Evolutionary conservation across 2,329 filamentous ascomycete species (phyloP), one percentile per base, ranked within the genome.

Genomic region (Stachybotrys chartarum): DNA sequence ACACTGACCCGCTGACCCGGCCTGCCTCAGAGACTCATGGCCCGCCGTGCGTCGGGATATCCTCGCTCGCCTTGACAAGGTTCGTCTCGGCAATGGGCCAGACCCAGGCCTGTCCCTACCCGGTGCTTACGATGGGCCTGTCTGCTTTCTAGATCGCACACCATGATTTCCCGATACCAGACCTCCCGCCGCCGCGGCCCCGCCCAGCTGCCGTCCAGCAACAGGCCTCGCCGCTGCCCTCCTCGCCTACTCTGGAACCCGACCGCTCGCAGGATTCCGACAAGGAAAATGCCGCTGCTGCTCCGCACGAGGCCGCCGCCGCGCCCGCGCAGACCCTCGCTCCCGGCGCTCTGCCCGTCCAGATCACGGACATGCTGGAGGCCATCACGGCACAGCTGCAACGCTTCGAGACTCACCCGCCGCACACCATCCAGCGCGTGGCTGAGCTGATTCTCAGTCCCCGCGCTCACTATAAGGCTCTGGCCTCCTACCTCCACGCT

Each of bases 401-500:
- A 3, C 82, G 81, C 61, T 99, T 99, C 71, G 68, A 82, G 24
- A 75, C 78, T 3, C 82, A 88, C 63, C 93, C 94, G 1, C 94
- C 94, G 0, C 91, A 97, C 69, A 97, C 94, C 3, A 82, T 97
- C 58, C 94, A 99, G 73, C 88, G 94, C 45, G 81, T 99, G 24
- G 85, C 91, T 24, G 94, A 99, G 76, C 85, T 97, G 32, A 77
- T 96, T 5, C 78, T 96, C 42, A 73, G 79, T 30, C 94, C 94
- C 1, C 86, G 78, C 57, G 79, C 80, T 55, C 88, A 96, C 72
- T 97, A 97, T 75, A 84, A 82, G 58, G 88, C 85, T 54, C 80
- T 97, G 3, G 84, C 90, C 1, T 82, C 91, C 11, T 99, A 94
- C 69, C 83, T 99, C 11, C 88, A 94, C 63, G 94, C 94, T 3